Evolutionary conservation across 2,329 filamentous ascomycete species (phyloP), one percentile per base, ranked within the genome.

Genomic region (Ascochyta lentis): DNA sequence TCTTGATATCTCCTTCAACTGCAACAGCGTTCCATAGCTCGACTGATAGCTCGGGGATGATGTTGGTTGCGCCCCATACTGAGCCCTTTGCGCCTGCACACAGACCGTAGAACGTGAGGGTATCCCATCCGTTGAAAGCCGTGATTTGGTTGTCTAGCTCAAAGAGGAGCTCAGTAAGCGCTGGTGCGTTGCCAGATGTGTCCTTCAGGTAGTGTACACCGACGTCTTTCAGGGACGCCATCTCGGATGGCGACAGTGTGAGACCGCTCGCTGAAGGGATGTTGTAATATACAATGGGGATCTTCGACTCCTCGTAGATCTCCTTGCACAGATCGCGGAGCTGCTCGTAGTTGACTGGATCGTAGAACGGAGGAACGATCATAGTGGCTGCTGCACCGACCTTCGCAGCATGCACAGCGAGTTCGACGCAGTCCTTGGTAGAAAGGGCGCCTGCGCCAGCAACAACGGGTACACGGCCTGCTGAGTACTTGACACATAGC

Each of bases 101-200:
- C 9, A 83, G 67, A 9, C 81, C 80, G 58, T 83, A 83, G 63
- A 83, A 83, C 0, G 81, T 83, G 15, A 83, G 68, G 0, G 80
- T 83, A 54, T 83, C 81, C 81, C 81, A 83, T 1, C 81, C 81
- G 52, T 83, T 83, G 64, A 83, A 82, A 0, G 78, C 73, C 1
- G 79, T 82, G 56, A 83, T 78, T 24, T 73, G 63, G 49, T 77
- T 70, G 2, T 68, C 65, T 19, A 75, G 64, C 4, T 72, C 73
- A 58, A 83, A 82, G 4, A 83, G 69, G 13, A 83, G 63, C 53
- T 83, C 80, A 2, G 80, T 83, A 5, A 82, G 67, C 0, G 78
- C 80, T 0, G 81, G 81, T 1, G 75, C 81, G 49, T 83, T 79
- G 16, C 81, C 81, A 2, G 81, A 83, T 0, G 81, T 83, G 61